Conservation (phyloP, 169 alveolate genomes). For the Eimeria praecox region DNA sequence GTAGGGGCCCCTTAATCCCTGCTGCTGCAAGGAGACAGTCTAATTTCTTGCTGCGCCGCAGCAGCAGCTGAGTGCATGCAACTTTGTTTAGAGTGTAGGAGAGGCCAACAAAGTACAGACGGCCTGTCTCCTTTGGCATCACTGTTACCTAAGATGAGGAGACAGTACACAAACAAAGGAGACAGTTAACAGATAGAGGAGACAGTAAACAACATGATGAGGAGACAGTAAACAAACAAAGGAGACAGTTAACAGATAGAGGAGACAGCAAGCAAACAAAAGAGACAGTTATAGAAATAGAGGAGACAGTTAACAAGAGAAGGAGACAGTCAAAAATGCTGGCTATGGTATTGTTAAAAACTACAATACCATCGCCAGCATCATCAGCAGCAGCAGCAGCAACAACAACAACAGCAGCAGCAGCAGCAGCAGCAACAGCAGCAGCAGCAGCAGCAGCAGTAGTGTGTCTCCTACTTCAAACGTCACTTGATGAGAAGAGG, state of each 20-base stretch:
- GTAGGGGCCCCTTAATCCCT: background rate
- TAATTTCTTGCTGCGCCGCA: conserved; percentile 34
- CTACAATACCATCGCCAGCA: background rate
- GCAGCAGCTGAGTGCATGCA: conserved; percentile 60
- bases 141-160: conserved; percentile 28
- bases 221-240: background rate
- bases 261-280: background rate
- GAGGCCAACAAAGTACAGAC: conserved; percentile 61
- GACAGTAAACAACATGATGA: background rate
- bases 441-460: conserved; percentile 55
- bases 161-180: conserved; percentile 10
- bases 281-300: background rate
- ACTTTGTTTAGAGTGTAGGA: conserved; percentile 60
- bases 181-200: background rate
- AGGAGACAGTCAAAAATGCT: background rate
- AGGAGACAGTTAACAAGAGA: background rate
- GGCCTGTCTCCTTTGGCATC: conserved; percentile 72
- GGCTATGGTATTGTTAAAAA: too few species aligned
- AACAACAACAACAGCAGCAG: conserved; percentile 31
- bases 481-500: conserved; percentile 68
- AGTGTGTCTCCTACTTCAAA: conserved; percentile 70
- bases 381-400: conserved; percentile 43
- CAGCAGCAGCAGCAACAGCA: conserved; percentile 46
- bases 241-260: background rate
- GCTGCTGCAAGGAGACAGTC: background rate